A percentile compares a stretch with the other conserved stretches of the same genome.
These are phyloP conservation scores for Ramularia endophylla DNA, from an alignment of 2,329 filamentous ascomycete genomes.

Conservation along the genomic window DNA sequence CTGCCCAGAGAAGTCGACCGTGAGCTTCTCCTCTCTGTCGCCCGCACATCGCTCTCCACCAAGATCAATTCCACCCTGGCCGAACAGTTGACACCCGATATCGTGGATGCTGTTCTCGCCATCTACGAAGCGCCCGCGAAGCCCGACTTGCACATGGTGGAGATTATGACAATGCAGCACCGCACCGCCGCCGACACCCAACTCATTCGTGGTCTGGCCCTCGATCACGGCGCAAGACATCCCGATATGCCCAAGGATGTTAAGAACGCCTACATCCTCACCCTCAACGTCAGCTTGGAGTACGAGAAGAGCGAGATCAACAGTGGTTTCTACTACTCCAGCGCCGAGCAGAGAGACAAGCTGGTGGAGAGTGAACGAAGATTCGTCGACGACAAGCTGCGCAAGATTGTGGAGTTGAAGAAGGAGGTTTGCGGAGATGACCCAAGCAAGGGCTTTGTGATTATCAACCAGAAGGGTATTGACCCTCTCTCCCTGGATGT, in stretches of 20 bases:
- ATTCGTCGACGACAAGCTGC: slow-evolving; percentile 92
- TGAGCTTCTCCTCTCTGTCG: slow-evolving; percentile 88
- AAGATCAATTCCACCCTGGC: slow-evolving; percentile 89
- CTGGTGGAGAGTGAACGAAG: slow-evolving; percentile 94
- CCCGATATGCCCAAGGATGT: slow-evolving; percentile 97
- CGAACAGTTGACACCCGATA: slow-evolving; percentile 84
- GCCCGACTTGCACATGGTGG: slow-evolving; percentile 97
- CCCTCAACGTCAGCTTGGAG: slow-evolving; percentile 91
- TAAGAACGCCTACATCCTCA: slow-evolving; percentile 92
- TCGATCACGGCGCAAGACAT: slow-evolving; percentile 94
- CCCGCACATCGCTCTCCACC: slow-evolving; percentile 87
- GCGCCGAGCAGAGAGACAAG: slow-evolving; percentile 94
- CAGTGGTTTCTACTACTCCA: slow-evolving; percentile 98
- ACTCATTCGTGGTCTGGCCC: slow-evolving; percentile 83
- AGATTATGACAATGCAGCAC: slow-evolving; percentile 99
- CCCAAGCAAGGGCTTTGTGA: slow-evolving; percentile 89
- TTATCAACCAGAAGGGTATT: slow-evolving; percentile 99
- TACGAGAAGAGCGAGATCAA: slow-evolving; percentile 99
- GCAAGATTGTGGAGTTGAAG: slow-evolving; percentile 97
- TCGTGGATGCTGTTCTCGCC: slow-evolving; percentile 91
- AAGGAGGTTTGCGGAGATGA: slow-evolving; percentile 95
- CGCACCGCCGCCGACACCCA: slow-evolving; percentile 92
- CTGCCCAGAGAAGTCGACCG: slow-evolving; percentile 80
- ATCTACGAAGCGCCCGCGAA: slow-evolving; percentile 88
- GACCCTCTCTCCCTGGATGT: slow-evolving; percentile 94